These are phyloP conservation scores for Chlorencoelia australis DNA, from an alignment of 2,329 filamentous ascomycete species.

Conservation along the genomic window DNA sequence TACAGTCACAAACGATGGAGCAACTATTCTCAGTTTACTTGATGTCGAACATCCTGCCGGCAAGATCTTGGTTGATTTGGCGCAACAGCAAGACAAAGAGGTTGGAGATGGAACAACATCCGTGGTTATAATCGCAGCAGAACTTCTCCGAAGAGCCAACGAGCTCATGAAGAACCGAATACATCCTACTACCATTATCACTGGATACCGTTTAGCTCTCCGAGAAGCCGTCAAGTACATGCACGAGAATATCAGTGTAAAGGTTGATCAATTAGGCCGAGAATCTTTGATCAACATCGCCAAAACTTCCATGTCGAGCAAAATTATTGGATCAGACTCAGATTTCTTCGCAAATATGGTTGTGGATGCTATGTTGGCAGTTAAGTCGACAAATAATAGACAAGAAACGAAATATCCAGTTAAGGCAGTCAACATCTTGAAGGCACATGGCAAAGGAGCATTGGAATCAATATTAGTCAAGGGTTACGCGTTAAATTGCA, in stretches of 20 bases:
- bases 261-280: slow-evolving; percentile 82
- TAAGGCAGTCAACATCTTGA: slow-evolving; percentile 97
- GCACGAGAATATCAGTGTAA: slow-evolving; percentile 95
- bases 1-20: slow-evolving; percentile 97
- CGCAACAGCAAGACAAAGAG: slow-evolving; percentile 98
- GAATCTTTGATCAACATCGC: slow-evolving; percentile 92
- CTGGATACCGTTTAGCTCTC: slow-evolving; percentile 88
- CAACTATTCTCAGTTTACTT: slow-evolving; percentile 87
- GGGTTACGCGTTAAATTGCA: slow-evolving; percentile 97
- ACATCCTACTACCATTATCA: slow-evolving; percentile 98
- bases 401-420: slow-evolving; percentile 94
- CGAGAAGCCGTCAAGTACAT: slow-evolving; percentile 97
- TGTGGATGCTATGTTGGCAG: slow-evolving; percentile 89
- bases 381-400: slow-evolving; percentile 86
- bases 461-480: slow-evolving; percentile 85
- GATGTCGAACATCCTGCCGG: slow-evolving; percentile 97
- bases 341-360: slow-evolving; percentile 98
- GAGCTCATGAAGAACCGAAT: slow-evolving; percentile 99
- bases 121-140: slow-evolving; percentile 92
- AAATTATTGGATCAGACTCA: slow-evolving; percentile 92
- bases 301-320: slow-evolving; percentile 98
- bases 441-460: slow-evolving; percentile 90
- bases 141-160: slow-evolving; percentile 87
- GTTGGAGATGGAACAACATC: slow-evolving; percentile 98
- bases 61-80: slow-evolving; percentile 95